These are phyloP conservation scores for Pleurotus platypus DNA, from an alignment of 768 basidiomycete species.

Conservation along the genomic window DNA sequence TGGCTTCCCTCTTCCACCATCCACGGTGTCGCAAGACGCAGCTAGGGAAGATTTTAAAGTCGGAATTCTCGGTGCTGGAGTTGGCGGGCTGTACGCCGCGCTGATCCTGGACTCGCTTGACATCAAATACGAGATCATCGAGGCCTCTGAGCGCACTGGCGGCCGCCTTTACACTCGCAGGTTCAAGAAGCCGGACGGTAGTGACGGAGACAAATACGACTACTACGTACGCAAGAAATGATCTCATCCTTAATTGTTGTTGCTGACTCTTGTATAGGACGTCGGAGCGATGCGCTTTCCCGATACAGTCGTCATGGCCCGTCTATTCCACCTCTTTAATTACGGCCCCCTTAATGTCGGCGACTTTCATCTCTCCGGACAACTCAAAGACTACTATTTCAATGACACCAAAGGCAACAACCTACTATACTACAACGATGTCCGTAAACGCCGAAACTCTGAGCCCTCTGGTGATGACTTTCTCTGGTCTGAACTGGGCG, in stretches of 20 bases:
- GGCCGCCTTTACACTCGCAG: slow-evolving; percentile 42
- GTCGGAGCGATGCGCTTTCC: slow-evolving; percentile 41
- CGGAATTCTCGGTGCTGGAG: slow-evolving; percentile 33
- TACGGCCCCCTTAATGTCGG: slow-evolving; percentile 21
- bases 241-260: neutral
- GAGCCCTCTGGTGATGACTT: slow-evolving; percentile 7
- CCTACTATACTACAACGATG: slow-evolving; percentile 20
- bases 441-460: slow-evolving; percentile 9
- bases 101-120: slow-evolving; percentile 39
- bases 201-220: slow-evolving; percentile 21
- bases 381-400: neutral
- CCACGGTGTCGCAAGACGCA: neutral
- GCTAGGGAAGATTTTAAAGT: slow-evolving; percentile 14
- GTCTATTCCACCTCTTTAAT: slow-evolving; percentile 24
- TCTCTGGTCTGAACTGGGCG: slow-evolving; percentile 6
- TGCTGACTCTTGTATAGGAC: slow-evolving; percentile 20
- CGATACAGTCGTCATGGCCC: slow-evolving; percentile 24
- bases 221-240: slow-evolving; percentile 27
- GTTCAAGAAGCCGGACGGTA: slow-evolving; percentile 21
- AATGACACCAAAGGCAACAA: slow-evolving; percentile 9
- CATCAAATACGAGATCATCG: slow-evolving; percentile 42
- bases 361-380: slow-evolving; percentile 6
- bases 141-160: slow-evolving; percentile 35
- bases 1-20: neutral
- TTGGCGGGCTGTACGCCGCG: slow-evolving; percentile 36